Base-by-base conservation (phyloP, 108 stramenopile genomes). In the Skeletonema menzelii region DNA sequence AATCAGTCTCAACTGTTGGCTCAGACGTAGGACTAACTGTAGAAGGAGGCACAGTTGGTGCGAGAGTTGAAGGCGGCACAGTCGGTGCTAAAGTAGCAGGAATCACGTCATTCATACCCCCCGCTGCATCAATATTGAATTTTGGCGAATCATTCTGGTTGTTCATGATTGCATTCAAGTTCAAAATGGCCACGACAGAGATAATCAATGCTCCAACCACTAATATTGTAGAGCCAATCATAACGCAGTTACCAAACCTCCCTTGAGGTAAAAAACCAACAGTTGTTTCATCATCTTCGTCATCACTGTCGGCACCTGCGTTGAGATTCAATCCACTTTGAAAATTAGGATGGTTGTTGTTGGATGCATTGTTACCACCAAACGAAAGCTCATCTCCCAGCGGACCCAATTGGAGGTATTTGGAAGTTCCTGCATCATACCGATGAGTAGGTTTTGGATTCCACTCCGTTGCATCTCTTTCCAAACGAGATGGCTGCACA, bases 361-460 rank as follows among this genome's bases (percentile, higher is more conserved):
- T 37, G 13, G 27, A 40, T 15, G 35, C 27, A 15, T 65, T 46
- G 19, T 38, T 37, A 3, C 46, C 56, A 27, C 68, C 67, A 42
- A 58, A 69, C 15, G 68, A 69, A 4, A 76, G 59, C 32, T 76
- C 76, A 64, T 76, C 68, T 19, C 76, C 76, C 61, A 69, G 32
- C 2, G 76, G 76, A 7, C 76, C 76, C 22, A 76, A 44, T 72
- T 63, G 37, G 3, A 40, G 19, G 2, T 64, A 26, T 17, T 64
- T 42, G 11, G 40, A 42, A n/a, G 40, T 42, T 15, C 40, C 40
- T 15, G 40, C 40, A 15, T 42, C 3, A 42, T 42, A n/a, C 15
- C 15, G 0, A n/a, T 42, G 15, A n/a, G 40, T n/a, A 4, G 15
- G 14, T 15, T 15, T n/a, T 15, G 40, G 15, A n/a, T 42, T 42